Conservation (phyloP, 148 eudicot species). For the Nyssa sinensis region DNA sequence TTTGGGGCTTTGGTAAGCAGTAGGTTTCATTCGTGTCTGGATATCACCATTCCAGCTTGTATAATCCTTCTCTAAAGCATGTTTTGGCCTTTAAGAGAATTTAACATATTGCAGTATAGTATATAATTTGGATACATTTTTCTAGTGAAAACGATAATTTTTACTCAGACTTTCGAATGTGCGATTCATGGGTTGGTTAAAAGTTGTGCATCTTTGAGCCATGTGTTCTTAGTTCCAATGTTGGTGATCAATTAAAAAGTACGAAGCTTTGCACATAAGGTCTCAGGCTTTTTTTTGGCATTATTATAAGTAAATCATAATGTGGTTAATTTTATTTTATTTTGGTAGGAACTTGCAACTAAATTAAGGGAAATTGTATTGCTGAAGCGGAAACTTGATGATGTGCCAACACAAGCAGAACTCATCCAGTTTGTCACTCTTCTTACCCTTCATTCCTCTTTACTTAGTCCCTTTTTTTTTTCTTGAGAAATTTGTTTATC, state of each 20-base stretch:
- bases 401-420: conserved; percentile 59
- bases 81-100: too few species aligned
- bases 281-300: too few species aligned
- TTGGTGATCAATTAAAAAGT: background rate
- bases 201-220: background rate
- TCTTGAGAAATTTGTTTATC: background rate
- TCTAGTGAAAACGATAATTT: too few species aligned
- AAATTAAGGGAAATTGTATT: conserved; percentile 45
- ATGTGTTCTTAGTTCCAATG: background rate
- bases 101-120: too few species aligned
- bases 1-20: too few species aligned
- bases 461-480: background rate
- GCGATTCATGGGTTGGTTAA: background rate
- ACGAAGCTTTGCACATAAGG: background rate
- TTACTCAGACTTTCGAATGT: background rate
- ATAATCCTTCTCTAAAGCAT: too few species aligned
- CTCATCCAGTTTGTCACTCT: conserved; percentile 48
- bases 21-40: too few species aligned
- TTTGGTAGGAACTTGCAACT: conserved; percentile 47
- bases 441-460: conserved; percentile 1
- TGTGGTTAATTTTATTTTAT: too few species aligned
- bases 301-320: too few species aligned
- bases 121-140: too few species aligned
- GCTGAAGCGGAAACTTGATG: conserved; percentile 59
- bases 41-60: too few species aligned